phyloP scores from a whole-genome alignment of 345 rosid species.

The Eucalyptus shirleyi region DNA sequence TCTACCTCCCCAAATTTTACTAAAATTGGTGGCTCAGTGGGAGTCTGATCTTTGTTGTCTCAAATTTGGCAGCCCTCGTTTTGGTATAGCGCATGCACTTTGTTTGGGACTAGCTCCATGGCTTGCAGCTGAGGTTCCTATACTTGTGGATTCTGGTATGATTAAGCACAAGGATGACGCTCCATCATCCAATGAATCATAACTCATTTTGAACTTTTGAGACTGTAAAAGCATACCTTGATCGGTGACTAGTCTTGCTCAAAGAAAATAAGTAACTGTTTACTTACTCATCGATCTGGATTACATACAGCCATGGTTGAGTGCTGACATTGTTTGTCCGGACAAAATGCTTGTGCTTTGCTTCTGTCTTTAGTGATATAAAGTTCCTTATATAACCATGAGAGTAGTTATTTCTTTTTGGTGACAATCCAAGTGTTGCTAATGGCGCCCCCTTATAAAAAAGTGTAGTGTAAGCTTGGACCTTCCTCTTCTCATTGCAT shows the following conservation, averaged over 20 bases:
- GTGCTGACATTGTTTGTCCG: neutral
- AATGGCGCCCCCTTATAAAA: neutral
- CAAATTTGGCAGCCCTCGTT: conserved; percentile 59
- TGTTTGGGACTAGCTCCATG: conserved; percentile 99
- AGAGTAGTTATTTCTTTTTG: neutral
- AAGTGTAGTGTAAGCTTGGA: neutral
- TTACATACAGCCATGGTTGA: neutral
- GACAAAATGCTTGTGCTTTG: neutral
- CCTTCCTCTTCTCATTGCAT: neutral
- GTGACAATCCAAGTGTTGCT: neutral
- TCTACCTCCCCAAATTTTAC: neutral
- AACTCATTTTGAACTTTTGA: neutral
- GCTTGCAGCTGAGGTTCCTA: conserved; percentile 97
- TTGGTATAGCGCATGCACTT: conserved; percentile 94
- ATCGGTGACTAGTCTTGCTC: neutral
- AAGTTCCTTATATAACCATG: neutral
- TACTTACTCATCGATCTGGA: neutral
- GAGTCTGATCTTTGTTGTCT: neutral
- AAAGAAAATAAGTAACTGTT: neutral
- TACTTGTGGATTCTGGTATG: conserved; percentile 94
- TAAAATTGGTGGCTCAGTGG: neutral
- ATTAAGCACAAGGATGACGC: conserved; percentile 96
- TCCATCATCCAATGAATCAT: conserved; percentile 42
- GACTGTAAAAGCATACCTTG: neutral
- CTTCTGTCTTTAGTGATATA: neutral